These are phyloP conservation scores for Solanum sitiens DNA, from an alignment of 257 asterid genomes.

Conservation along the genomic window DNA sequence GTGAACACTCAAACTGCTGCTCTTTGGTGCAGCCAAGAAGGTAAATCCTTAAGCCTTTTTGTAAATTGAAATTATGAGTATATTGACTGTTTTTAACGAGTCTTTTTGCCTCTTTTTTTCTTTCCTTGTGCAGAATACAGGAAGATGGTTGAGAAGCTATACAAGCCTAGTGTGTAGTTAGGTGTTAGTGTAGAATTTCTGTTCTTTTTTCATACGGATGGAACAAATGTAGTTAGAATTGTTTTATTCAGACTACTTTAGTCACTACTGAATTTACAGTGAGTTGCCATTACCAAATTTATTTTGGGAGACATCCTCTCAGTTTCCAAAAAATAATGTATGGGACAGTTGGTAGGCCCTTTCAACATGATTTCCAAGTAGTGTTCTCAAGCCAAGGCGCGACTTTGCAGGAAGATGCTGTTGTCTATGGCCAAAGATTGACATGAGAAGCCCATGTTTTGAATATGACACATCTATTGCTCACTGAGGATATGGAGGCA, in stretches of 20 bases:
- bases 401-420: too few species aligned
- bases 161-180: constrained; percentile 19
- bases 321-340: too few species aligned
- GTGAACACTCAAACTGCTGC: constrained; percentile 78
- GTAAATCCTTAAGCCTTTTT: constrained; percentile 5
- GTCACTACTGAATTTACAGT: background rate
- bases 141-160: constrained; percentile 31
- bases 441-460: too few species aligned
- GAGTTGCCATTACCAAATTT: too few species aligned
- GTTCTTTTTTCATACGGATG: background rate
- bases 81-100: background rate
- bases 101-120: background rate
- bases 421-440: too few species aligned
- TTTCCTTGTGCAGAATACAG: constrained; percentile 17
- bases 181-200: background rate
- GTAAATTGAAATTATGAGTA: background rate
- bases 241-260: background rate
- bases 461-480: too few species aligned
- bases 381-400: too few species aligned
- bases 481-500: too few species aligned
- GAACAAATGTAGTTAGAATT: background rate
- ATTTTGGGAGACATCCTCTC: too few species aligned
- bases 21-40: constrained; percentile 89
- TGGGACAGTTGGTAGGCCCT: too few species aligned
- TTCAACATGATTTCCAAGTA: too few species aligned